Percentiles rank a stretch among this genome's conserved stretches.
phyloP scores from a whole-genome alignment of 2,329 filamentous ascomycete species.

The Trichoderma sp. region DNA sequence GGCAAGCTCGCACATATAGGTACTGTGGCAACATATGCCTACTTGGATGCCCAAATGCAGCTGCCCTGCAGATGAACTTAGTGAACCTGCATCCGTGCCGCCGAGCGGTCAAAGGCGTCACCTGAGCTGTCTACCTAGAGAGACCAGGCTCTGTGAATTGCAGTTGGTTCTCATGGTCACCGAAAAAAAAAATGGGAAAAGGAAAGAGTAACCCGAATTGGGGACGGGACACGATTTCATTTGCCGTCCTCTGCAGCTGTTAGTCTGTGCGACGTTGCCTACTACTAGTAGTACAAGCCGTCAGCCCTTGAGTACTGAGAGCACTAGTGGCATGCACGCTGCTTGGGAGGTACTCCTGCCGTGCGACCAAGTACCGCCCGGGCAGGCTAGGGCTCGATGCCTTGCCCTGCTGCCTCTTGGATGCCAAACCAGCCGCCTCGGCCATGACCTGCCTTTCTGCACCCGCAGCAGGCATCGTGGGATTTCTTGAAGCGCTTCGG shows the following conservation, averaged over 20 bases:
- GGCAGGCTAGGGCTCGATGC: background rate
- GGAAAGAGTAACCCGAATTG: background rate
- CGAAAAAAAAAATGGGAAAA: background rate
- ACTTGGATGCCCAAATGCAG: slow-evolving; percentile 19
- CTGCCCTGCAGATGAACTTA: slow-evolving; percentile 5
- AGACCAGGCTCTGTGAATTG: slow-evolving; percentile 4
- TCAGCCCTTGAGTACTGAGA: background rate
- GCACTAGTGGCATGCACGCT: background rate
- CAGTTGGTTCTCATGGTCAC: slow-evolving; percentile 1
- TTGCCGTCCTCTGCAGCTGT: slow-evolving; percentile 2
- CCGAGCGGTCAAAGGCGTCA: slow-evolving; percentile 27
- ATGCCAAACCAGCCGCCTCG: background rate
- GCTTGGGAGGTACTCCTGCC: background rate
- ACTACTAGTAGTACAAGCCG: background rate
- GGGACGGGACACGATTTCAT: slow-evolving; percentile 7
- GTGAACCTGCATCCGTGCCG: slow-evolving; percentile 14
- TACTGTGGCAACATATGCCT: background rate
- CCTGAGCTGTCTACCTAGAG: slow-evolving; percentile 25
- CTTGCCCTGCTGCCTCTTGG: background rate
- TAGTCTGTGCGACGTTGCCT: background rate
- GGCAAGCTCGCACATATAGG: background rate
- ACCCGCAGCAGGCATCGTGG: slow-evolving; percentile 20
- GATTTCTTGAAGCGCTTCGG: slow-evolving; percentile 22
- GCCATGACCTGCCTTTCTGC: slow-evolving; percentile 12
- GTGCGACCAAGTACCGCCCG: background rate